Evolutionary conservation across 352 stramenopile species (phyloP), one percentile per base, ranked within the genome.

Genomic region (Pythium scleroteichum): DNA sequence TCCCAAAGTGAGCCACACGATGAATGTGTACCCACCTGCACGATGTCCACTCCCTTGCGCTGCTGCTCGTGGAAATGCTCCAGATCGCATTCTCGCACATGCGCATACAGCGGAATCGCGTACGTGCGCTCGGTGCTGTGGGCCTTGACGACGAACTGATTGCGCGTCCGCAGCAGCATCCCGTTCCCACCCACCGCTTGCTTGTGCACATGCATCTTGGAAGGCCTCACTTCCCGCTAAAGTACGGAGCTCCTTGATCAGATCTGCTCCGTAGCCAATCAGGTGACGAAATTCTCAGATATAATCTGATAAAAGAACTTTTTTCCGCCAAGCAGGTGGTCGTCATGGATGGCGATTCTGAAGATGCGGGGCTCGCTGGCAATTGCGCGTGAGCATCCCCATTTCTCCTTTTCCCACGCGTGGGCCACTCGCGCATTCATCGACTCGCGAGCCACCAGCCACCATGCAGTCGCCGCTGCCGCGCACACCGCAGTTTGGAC

Each of bases 381-480:
- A 20, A 44, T 44, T 44, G 38, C 38, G n/a, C n/a, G 38, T n/a
- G 38, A 44, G 38, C 17, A 44, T 20, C 38, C 17, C 38, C 38
- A 54, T 49, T 52, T 26, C 56, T 46, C 54, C 33, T 51, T 56
- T 56, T 33, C 22, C 10, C 12, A 9, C 46, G 26, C 13, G 14
- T 50, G 42, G 23, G 29, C 10, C 5, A 35, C 5, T 10, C 38
- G 38, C 27, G n/a, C 47, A 39, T 35, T 29, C 24, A 40, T 7
- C 16, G 22, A 40, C 14, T 33, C 24, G 24, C 23, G 10, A 40
- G 16, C 47, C 27, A 44, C 52, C 5, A 42, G 29, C 29, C 29
- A 23, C 47, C 16, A 90, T 90, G 81, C 56, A 87, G 57, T 88
- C 81, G 49, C 81, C 81, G 46, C 64, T 90, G 56, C 78, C 76